Evolutionary conservation across 2,329 filamentous ascomycete genomes (phyloP).

Genomic region (Aspergillus persii): DNA sequence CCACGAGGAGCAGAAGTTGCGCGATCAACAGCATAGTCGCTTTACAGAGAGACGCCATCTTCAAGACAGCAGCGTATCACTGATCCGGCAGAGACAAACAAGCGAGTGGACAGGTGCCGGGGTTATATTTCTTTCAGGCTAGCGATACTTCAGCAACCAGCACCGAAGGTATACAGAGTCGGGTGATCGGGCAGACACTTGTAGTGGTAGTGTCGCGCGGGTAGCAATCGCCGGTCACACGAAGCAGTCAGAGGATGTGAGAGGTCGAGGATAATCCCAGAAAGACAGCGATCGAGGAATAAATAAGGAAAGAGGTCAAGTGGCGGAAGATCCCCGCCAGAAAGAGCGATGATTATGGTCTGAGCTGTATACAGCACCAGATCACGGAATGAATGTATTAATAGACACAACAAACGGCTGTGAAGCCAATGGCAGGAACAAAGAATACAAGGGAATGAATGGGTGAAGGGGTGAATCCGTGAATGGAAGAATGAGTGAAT

Average conservation of each 20-base stretch:
- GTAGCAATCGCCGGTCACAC: conserved; percentile 9
- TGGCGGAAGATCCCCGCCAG: background rate
- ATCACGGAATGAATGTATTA: conserved; percentile 7
- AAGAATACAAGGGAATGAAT: background rate
- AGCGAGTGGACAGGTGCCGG: conserved; percentile 7
- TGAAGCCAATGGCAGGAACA: background rate
- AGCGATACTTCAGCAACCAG: conserved; percentile 27
- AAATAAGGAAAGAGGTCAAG: background rate
- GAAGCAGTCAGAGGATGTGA: conserved; percentile 10
- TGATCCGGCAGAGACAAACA: conserved; percentile 30
- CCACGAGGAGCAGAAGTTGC: conserved; percentile 34
- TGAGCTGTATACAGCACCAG: background rate
- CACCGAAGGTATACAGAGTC: conserved; percentile 18
- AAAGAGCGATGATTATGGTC: conserved; percentile 8
- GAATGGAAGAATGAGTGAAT: conserved; percentile 10
- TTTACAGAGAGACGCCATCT: conserved; percentile 23
- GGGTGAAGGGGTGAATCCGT: background rate
- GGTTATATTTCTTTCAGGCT: conserved; percentile 10
- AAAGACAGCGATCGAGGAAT: background rate
- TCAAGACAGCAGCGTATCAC: conserved; percentile 21
- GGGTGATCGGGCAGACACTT: conserved; percentile 10
- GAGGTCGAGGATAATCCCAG: background rate
- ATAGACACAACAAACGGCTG: background rate
- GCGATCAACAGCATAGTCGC: conserved; percentile 28
- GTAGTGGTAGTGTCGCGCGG: background rate